Base-by-base conservation (phyloP, 306 rosid genomes). In the Cicer arietinum region DNA sequence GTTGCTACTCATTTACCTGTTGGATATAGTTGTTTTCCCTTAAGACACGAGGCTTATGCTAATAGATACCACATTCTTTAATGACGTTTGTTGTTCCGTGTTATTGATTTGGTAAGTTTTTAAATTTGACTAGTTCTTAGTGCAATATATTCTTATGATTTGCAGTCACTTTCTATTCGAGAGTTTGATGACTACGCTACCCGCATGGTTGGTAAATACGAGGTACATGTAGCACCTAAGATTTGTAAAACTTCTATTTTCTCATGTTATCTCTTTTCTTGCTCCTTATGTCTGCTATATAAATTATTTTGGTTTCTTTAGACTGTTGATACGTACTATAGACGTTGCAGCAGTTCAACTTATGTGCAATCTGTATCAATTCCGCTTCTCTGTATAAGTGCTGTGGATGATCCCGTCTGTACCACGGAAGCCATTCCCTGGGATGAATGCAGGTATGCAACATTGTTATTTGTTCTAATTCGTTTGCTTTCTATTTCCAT, bases 361-460 rank as follows among this genome's bases (percentile, higher is more conserved):
- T 90, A 82, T 39, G 90, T 94, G 71, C 88, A 83, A 83, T 91
- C 90, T 76, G 97, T 94, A 39, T 86, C 96, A 1, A 77, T 92
- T 72, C 99, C 99, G 0, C 93, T 94, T 74, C 96, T 94, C 69
- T 94, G 97, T 79, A 82, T 94, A 71, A 89, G 85, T 90, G 96
- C 96, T 81, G 87, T 91, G 81, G 98, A 94, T 83, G 99, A 94
- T 85, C 99, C 99, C 17, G 79, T 94, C 67, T 94, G 99, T 86
- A 92, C 96, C 69, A 92, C 74, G 76, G 99, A 94, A 89, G 97
- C 97, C 86, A 94, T 94, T 88, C 99, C 97, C 18, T 92, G 96
- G 99, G 97, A 94, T 83, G 99, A 94, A 87, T 94, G 99, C 96
- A 94, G 96, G 99, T 90, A 60, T 1, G 69, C 73, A 67, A 73